Evolutionary conservation across 2,329 filamentous ascomycete genomes (phyloP), one percentile per base, ranked within the genome.

Genomic region (Aureobasidium sp.): DNA sequence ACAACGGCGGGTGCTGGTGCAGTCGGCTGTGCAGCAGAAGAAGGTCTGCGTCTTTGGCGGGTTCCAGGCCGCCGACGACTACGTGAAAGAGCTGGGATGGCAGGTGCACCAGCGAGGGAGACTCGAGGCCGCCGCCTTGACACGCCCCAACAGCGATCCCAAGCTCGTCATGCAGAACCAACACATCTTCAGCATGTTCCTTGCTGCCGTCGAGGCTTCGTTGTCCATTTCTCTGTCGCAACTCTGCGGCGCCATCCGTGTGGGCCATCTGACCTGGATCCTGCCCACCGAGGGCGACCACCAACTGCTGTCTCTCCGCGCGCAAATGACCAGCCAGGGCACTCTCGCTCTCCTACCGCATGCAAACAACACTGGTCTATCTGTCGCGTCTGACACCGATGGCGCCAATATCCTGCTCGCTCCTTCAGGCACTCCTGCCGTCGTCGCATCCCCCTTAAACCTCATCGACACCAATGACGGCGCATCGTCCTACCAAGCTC

Each of bases 1-100:
- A 24, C 34, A 60, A 13, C 20, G 37, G 1, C 24, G 41, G 12
- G 48, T 59, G 9, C 56, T 63, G 47, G 48, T 59, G 9, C 55
- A 63, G 48, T 55, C 53, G 24, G 55, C 55, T 1, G 27, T 43
- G 7, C 17, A 41, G 46, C 53, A 59, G 55, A 53, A 59, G 46
- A 59, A 63, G 62, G 32, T 63, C 44, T 63, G 62, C 46, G 55
- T 59, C 48, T 63, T 63, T 48, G 62, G 62, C 24, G 55, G 53
- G 9, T 53, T 63, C 48, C 15, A 36, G 1, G 39, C 43, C 6
- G 55, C 53, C 7, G 55, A 59, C 27, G 62, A 60, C 17, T 34
- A 56, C 43, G 27, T 62, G 60, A 62, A 56, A 27, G 39, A 55
- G 27, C 32, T 56, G 60, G 24, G 43, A 39, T 62, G 60, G 60